A percentile compares a stretch with the other conserved stretches of the same genome.
These are phyloP conservation scores for Globisporangium acanthophoron DNA, from an alignment of 352 stramenopile genomes.

Conservation along the genomic window DNA sequence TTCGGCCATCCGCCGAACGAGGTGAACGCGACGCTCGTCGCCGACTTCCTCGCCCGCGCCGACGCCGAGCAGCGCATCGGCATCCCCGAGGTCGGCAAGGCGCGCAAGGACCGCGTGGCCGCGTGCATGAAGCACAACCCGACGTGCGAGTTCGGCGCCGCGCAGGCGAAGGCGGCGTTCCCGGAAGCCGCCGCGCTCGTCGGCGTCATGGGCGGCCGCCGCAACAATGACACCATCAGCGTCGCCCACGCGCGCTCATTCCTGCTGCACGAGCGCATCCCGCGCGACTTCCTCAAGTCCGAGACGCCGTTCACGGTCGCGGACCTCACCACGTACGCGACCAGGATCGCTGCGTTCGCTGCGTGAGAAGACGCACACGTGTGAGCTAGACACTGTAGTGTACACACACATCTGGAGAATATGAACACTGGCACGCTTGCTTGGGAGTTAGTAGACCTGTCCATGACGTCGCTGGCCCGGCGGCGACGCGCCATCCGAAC, in stretches of 20 bases:
- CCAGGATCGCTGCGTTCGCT: conserved; percentile 18
- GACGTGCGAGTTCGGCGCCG: conserved; percentile 7
- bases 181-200: too few species aligned
- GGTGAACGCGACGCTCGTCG: conserved; percentile 20
- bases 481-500: background rate
- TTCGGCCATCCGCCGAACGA: conserved; percentile 12
- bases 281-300: conserved; percentile 21
- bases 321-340: conserved; percentile 17
- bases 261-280: conserved; percentile 29
- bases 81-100: conserved; percentile 19
- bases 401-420: too few species aligned
- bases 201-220: conserved; percentile 5
- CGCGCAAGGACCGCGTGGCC: conserved; percentile 27
- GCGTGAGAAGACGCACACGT: background rate
- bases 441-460: background rate
- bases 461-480: background rate
- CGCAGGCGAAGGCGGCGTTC: too few species aligned
- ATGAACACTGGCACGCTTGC: too few species aligned
- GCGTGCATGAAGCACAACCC: conserved; percentile 29
- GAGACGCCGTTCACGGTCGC: conserved; percentile 15
- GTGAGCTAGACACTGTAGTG: too few species aligned
- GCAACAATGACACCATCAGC: conserved; percentile 25
- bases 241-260: conserved; percentile 26
- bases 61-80: conserved; percentile 19
- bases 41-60: conserved; percentile 14